Evolutionary conservation across 1,284 basidiomycete species (phyloP).

Genomic region (Ustilago lituana): DNA sequence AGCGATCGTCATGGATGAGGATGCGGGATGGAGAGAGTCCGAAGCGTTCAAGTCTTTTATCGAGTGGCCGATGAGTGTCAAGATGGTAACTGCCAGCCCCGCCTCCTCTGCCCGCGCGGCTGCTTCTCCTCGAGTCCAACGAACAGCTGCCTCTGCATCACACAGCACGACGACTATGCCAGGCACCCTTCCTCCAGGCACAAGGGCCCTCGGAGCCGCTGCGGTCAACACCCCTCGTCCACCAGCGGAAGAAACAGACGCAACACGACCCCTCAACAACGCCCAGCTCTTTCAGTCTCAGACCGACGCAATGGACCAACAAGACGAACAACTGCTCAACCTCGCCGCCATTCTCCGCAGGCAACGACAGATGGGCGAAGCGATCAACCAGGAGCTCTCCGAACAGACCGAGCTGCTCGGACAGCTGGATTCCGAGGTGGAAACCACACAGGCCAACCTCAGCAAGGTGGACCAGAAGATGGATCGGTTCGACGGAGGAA

Average conservation of each 20-base stretch:
- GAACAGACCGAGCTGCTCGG: conserved; percentile 88
- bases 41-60: conserved; percentile 87
- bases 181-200: conserved; percentile 19
- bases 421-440: conserved; percentile 78
- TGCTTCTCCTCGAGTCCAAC: conserved; percentile 1
- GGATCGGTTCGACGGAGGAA: conserved; percentile 67
- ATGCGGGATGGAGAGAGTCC: conserved; percentile 81
- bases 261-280: conserved; percentile 86
- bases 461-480: conserved; percentile 81
- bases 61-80: conserved; percentile 74
- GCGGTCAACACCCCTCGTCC: conserved; percentile 19
- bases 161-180: conserved; percentile 13
- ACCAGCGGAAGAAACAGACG: conserved; percentile 80
- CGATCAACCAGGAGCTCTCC: conserved; percentile 83
- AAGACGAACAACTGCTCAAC: conserved; percentile 82
- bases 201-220: conserved; percentile 15
- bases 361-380: conserved; percentile 85
- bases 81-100: conserved; percentile 19
- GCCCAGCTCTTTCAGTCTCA: conserved; percentile 82
- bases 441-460: conserved; percentile 79
- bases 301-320: conserved; percentile 79
- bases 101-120: background rate
- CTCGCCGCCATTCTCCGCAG: conserved; percentile 83
- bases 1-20: conserved; percentile 81
- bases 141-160: conserved; percentile 1